These are phyloP conservation scores for Fonsecaea multimorphosa DNA, from an alignment of 2,329 filamentous ascomycete genomes.

Conservation along the genomic window DNA sequence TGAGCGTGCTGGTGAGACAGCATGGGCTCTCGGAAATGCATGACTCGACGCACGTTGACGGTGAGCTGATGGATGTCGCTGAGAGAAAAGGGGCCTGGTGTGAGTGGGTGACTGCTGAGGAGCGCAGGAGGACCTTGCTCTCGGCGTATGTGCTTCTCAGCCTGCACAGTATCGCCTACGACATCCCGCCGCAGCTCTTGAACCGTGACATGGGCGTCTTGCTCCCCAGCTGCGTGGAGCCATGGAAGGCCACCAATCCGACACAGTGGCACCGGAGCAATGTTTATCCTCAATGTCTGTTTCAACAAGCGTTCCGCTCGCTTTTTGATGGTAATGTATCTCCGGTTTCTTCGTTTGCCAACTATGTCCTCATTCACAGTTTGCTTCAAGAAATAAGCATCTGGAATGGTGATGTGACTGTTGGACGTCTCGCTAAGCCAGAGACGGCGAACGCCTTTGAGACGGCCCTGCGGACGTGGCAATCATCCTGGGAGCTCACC, in stretches of 20 bases:
- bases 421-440: background rate
- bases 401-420: background rate
- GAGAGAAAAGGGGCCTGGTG: constrained; percentile 49
- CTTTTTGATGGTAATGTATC: constrained; percentile 8
- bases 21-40: constrained; percentile 65
- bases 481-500: constrained; percentile 37
- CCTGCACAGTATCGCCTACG: constrained; percentile 35
- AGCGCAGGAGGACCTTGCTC: constrained; percentile 30
- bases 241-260: constrained; percentile 26
- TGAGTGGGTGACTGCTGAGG: constrained; percentile 30
- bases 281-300: background rate
- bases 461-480: constrained; percentile 35
- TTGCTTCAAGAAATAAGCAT: constrained; percentile 22
- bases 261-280: constrained; percentile 12
- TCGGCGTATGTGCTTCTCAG: constrained; percentile 36
- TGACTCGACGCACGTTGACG: constrained; percentile 39
- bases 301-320: constrained; percentile 9
- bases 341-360: constrained; percentile 18
- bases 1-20: constrained; percentile 40
- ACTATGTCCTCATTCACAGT: constrained; percentile 26
- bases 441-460: constrained; percentile 13
- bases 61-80: constrained; percentile 39
- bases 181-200: constrained; percentile 31
- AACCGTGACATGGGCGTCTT: constrained; percentile 29
- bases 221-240: constrained; percentile 26